Percentiles rank a stretch among this genome's conserved stretches.
phyloP scores from a whole-genome alignment of 148 eudicot species.

The Silene uniflora region DNA sequence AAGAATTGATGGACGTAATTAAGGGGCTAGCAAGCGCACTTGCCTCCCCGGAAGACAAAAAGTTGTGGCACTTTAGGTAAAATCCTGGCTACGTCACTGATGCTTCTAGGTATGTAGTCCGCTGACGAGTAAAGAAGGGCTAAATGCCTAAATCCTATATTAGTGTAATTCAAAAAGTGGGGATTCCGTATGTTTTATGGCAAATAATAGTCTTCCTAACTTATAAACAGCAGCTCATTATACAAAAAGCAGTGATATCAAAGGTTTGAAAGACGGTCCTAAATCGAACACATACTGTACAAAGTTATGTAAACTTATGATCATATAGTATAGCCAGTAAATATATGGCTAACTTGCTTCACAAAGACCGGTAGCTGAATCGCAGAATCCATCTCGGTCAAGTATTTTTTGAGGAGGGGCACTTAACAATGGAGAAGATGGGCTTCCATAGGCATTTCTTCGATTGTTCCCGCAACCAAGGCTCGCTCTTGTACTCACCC shows the following conservation, averaged over 20 bases:
- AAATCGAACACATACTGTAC: constrained; percentile 5
- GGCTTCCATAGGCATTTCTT: constrained; percentile 85
- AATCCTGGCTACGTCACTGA: too few species aligned
- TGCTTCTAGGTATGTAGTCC: too few species aligned
- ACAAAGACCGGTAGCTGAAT: constrained; percentile 72
- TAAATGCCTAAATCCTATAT: too few species aligned
- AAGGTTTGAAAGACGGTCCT: neutral
- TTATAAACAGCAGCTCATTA: too few species aligned
- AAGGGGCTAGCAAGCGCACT: too few species aligned
- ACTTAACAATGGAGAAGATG: constrained; percentile 88
- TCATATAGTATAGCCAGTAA: neutral
- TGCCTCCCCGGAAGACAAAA: too few species aligned
- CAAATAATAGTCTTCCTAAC: too few species aligned
- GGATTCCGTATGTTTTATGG: too few species aligned
- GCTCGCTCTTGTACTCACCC: constrained; percentile 84
- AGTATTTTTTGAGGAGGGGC: constrained; percentile 91
- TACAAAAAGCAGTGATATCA: neutral
- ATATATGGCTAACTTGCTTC: constrained; percentile 47
- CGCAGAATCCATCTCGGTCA: constrained; percentile 87
- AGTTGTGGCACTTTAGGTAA: too few species aligned
- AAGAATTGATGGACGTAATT: too few species aligned
- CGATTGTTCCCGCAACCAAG: constrained; percentile 89
- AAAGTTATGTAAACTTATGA: neutral
- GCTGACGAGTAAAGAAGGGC: too few species aligned
- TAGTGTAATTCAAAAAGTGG: too few species aligned